These are phyloP conservation scores for Lindgomyces ingoldianus DNA, from an alignment of 495 filamentous ascomycete genomes.

Conservation along the genomic window DNA sequence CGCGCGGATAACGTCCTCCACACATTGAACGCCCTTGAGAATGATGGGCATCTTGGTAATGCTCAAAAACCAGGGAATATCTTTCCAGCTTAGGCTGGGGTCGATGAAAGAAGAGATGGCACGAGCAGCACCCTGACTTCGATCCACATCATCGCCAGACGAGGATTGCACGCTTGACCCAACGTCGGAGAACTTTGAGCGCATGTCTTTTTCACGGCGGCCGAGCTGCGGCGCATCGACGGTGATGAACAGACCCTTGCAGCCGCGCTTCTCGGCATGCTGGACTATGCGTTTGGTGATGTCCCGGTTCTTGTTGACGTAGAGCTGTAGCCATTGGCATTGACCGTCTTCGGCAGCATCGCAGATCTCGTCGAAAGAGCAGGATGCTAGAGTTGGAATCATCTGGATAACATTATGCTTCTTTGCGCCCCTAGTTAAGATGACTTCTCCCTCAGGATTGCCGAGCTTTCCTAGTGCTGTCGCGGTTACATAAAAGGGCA, in stretches of 20 bases:
- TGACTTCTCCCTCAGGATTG: slow-evolving; percentile 83
- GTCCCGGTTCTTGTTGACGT: slow-evolving; percentile 94
- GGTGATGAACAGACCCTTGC: slow-evolving; percentile 96
- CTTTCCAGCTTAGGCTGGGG: slow-evolving; percentile 84
- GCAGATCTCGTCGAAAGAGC: slow-evolving; percentile 94
- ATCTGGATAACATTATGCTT: slow-evolving; percentile 90
- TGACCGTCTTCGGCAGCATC: slow-evolving; percentile 80
- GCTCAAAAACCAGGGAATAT: slow-evolving; percentile 89
- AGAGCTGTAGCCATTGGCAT: slow-evolving; percentile 95
- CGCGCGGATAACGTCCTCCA: slow-evolving; percentile 89
- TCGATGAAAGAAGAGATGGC: slow-evolving; percentile 96
- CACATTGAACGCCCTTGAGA: slow-evolving; percentile 93
- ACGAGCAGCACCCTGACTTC: slow-evolving; percentile 85
- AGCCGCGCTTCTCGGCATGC: slow-evolving; percentile 89
- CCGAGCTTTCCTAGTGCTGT: slow-evolving; percentile 92
- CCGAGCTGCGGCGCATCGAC: slow-evolving; percentile 97
- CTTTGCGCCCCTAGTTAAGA: slow-evolving; percentile 79
- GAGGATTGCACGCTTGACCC: slow-evolving; percentile 78
- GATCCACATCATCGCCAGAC: slow-evolving; percentile 68
- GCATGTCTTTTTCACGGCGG: slow-evolving; percentile 93
- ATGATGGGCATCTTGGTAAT: slow-evolving; percentile 97
- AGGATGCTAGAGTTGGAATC: slow-evolving; percentile 98
- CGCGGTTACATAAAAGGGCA: slow-evolving; percentile 89
- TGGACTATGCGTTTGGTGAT: slow-evolving; percentile 88
- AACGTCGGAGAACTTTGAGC: slow-evolving; percentile 82